Evolutionary conservation across 2,329 filamentous ascomycete species (phyloP).

Genomic region (Fusarium sp.): DNA sequence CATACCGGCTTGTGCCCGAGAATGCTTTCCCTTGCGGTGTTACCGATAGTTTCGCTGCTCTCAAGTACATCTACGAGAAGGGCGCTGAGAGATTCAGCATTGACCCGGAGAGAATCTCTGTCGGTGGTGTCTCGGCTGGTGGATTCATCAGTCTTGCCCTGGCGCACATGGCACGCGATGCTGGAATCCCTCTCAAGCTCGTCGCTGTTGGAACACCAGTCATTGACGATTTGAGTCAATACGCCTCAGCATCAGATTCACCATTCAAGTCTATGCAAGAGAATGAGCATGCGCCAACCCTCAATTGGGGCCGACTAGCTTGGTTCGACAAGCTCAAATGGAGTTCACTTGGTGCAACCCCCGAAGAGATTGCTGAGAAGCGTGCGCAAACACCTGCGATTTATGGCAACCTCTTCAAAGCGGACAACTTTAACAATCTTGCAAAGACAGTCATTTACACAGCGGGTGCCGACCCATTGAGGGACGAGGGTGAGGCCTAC

Average conservation of each 20-base stretch:
- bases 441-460: conserved; percentile 3
- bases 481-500: conserved; percentile 61
- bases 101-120: background rate
- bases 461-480: conserved; percentile 35
- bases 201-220: conserved; percentile 8
- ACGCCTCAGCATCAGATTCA: conserved; percentile 5
- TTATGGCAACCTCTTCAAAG: background rate
- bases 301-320: background rate
- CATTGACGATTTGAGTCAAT: background rate
- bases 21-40: conserved; percentile 6
- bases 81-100: conserved; percentile 1
- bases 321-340: conserved; percentile 20
- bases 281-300: conserved; percentile 7
- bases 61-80: conserved; percentile 3
- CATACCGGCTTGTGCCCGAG: background rate
- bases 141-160: conserved; percentile 10
- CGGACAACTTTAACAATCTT: background rate
- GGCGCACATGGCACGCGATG: conserved; percentile 4
- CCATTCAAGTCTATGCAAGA: background rate
- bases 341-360: background rate
- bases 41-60: conserved; percentile 4
- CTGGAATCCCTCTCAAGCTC: background rate
- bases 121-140: background rate
- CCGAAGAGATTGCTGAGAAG: background rate
- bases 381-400: background rate